Evolutionary conservation across 2,329 filamentous ascomycete genomes (phyloP), one percentile per base, ranked within the genome.

Genomic region (Arthrobotrys sphaeroides): DNA sequence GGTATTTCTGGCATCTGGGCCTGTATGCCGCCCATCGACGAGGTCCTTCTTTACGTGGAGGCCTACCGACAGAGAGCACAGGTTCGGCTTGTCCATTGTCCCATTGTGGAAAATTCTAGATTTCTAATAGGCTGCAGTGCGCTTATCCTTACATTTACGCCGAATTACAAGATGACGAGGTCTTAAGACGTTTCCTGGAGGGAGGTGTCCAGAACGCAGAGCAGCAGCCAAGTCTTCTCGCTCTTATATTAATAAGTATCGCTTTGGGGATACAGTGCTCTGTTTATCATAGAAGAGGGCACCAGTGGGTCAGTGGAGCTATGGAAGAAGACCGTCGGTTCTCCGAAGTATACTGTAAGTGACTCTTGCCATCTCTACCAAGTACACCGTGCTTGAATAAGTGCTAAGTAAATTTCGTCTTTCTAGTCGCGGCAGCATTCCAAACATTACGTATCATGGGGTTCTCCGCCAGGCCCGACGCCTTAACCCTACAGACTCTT

Each of bases 131-230:
- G 7, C 12, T 18, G 26, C 51, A 74, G 70, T 74, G 70, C 28
- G 70, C 70, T 31, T 74, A 74, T 64, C 70, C 70, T 5, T 74
- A 74, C 38, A 74, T 74, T 9, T 74, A 74, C 49, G 70, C 70
- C 2, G 70, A 74, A 26, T 22, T 74, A 20, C 70, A 74, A 68
- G 70, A 74, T 36, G 62, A 74, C 38, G 45, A 67, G 13, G 55
- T 68, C 20, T 38, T 74, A 16, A 55, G 70, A 20, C 43, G 62
- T 4, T 74, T 74, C 38, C 28, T 74, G n/a, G 62, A 74, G 38
- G 70, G 70, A 22, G 70, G 70, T 7, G 53, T 68, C 12, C 53
- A 74, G 31, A 59, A 62, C 43, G 70, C 70, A 9, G 70, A 74
- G 20, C 51, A 53, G n/a, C 62, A 74, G 38, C 70, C 70, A 7